Percentiles rank a stretch among this genome's conserved stretches.
Evolutionary conservation across 164 flowering plant species (phyloP).

Genomic region (Vitis riparia): DNA sequence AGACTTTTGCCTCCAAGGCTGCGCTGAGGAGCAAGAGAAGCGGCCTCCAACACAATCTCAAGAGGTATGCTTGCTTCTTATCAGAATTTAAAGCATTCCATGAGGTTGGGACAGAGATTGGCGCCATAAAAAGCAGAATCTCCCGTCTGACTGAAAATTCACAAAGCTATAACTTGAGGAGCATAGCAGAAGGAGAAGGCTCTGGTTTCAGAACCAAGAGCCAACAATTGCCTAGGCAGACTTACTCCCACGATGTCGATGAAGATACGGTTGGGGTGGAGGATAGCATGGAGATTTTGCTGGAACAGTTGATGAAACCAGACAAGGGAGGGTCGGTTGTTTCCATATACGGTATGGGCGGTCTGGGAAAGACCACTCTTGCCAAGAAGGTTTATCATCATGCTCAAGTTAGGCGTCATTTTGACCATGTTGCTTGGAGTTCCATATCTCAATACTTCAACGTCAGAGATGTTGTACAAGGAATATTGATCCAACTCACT

Average conservation of each 20-base stretch:
- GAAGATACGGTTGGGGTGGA: slow-evolving; percentile 17
- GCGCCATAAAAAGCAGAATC: slow-evolving; percentile 4
- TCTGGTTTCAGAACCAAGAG: neutral
- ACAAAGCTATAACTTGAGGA: slow-evolving; percentile 10
- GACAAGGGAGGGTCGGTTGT: neutral
- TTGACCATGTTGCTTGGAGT: slow-evolving; percentile 21
- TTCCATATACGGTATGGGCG: slow-evolving; percentile 26
- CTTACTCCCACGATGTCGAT: slow-evolving; percentile 9
- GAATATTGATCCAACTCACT: slow-evolving; percentile 3
- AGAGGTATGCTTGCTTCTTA: slow-evolving; percentile 4
- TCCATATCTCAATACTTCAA: slow-evolving; percentile 17
- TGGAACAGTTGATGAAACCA: neutral
- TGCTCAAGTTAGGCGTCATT: neutral
- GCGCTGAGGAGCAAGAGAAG: neutral
- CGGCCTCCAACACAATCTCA: neutral
- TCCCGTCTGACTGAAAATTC: neutral
- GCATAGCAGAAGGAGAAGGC: neutral
- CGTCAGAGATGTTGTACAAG: slow-evolving; percentile 8
- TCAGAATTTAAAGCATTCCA: neutral
- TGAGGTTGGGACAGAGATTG: slow-evolving; percentile 13
- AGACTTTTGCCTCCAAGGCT: slow-evolving; percentile 12
- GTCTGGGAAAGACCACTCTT: slow-evolving; percentile 30
- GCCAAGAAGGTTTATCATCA: slow-evolving; percentile 17
- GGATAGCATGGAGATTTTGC: neutral
- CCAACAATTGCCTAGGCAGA: neutral